Evolutionary conservation across 331 rosid species (phyloP).

Genomic region (Dryas integrifolia): DNA sequence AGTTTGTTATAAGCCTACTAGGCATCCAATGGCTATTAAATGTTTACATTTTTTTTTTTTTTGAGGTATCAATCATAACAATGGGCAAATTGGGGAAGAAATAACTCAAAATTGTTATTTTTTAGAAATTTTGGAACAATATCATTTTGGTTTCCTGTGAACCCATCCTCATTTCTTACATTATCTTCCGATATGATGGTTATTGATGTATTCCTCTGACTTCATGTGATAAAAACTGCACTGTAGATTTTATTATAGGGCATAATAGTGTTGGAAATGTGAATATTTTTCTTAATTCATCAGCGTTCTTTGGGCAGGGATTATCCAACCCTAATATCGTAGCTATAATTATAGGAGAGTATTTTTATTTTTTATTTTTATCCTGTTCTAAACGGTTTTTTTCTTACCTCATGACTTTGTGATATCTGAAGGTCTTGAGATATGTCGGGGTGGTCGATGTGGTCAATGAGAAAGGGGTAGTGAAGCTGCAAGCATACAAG

Average conservation of each 20-base stretch:
- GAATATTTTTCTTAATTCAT: not conserved
- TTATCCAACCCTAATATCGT: not conserved
- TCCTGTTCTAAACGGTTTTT: not conserved
- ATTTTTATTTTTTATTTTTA: not conserved
- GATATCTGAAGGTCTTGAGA: constrained; percentile 75
- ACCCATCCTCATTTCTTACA: not conserved
- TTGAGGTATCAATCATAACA: not conserved
- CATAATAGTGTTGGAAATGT: not conserved
- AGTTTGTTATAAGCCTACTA: not conserved
- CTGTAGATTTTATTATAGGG: not conserved
- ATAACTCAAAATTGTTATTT: not conserved
- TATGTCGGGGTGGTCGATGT: constrained; percentile 94
- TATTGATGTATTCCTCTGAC: not conserved
- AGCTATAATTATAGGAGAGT: not conserved
- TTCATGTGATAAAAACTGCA: not conserved
- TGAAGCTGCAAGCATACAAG: constrained; percentile 75
- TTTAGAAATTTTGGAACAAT: not conserved
- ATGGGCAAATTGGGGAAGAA: not conserved
- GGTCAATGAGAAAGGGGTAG: constrained; percentile 59
- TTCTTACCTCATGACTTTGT: constrained; percentile 15
- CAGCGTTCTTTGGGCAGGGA: not conserved
- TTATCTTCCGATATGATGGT: not conserved
- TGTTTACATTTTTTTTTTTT: no score
- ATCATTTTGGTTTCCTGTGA: not conserved
- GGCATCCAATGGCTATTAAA: not conserved